Percentiles rank a stretch among this genome's conserved stretches.
phyloP scores from a whole-genome alignment of 192 early-diverging fungal species.

The Thoreauomyces humboldtii region DNA sequence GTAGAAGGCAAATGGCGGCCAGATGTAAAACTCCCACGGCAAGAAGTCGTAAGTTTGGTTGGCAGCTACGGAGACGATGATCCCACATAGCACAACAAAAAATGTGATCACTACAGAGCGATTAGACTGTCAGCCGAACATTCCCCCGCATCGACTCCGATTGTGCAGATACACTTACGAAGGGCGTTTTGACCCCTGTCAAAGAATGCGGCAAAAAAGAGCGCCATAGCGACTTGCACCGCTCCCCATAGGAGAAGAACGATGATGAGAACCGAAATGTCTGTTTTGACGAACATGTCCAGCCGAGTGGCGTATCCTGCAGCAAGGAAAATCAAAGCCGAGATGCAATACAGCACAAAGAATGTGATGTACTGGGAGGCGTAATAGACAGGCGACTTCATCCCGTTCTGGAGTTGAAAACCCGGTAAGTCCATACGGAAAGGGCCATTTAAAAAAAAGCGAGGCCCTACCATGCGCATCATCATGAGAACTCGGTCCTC shows the following conservation, averaged over 20 bases:
- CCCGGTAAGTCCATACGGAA: background rate
- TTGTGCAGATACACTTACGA: constrained; percentile 18
- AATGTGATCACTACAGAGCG: constrained; percentile 49
- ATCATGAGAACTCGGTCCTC: constrained; percentile 61
- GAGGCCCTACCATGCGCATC: constrained; percentile 17
- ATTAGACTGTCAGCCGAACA: no score
- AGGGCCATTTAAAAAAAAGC: background rate
- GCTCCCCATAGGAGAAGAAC: constrained; percentile 68
- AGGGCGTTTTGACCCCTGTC: constrained; percentile 57
- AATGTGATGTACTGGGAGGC: constrained; percentile 58
- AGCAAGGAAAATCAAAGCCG: constrained; percentile 60
- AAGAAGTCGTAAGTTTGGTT: constrained; percentile 41
- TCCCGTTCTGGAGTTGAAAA: constrained; percentile 52
- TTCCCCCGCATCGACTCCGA: no score
- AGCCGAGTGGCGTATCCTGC: constrained; percentile 56
- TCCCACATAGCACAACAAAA: constrained; percentile 61
- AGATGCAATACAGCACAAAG: constrained; percentile 61
- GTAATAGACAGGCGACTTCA: constrained; percentile 62
- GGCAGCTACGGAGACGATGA: constrained; percentile 60
- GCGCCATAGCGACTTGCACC: constrained; percentile 56
- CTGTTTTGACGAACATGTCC: constrained; percentile 63
- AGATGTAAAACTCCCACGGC: constrained; percentile 54
- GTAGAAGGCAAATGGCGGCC: constrained; percentile 80
- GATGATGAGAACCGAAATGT: constrained; percentile 47
- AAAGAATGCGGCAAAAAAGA: constrained; percentile 65